Percentiles rank a stretch among this genome's conserved stretches.
These are phyloP conservation scores for Pseudogymnoascus sp. DNA, from an alignment of 2,329 filamentous ascomycete species.

Conservation along the genomic window DNA sequence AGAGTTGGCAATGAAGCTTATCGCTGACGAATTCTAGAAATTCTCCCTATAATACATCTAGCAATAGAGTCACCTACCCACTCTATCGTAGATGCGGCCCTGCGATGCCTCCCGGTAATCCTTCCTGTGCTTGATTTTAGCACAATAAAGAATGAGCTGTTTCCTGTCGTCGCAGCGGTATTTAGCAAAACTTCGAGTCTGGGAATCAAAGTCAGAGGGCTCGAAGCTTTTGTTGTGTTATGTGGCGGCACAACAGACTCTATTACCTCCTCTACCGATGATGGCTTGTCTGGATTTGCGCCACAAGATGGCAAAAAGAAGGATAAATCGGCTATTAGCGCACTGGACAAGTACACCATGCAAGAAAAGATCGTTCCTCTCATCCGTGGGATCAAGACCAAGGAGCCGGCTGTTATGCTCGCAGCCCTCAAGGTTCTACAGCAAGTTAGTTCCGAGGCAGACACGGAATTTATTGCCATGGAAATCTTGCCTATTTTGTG, in stretches of 20 bases:
- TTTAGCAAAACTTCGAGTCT: constrained; percentile 92
- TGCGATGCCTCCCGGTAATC: constrained; percentile 71
- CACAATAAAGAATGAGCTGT: constrained; percentile 94
- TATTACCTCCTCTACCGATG: constrained; percentile 41
- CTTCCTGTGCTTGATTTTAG: constrained; percentile 88
- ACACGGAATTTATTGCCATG: constrained; percentile 85
- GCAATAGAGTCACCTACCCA: constrained; percentile 86
- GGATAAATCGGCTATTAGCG: constrained; percentile 61
- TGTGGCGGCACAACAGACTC: constrained; percentile 65
- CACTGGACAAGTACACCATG: constrained; percentile 94
- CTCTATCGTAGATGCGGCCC: constrained; percentile 75
- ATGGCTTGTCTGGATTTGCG: constrained; percentile 68
- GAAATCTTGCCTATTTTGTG: constrained; percentile 86
- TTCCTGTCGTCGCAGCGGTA: constrained; percentile 81
- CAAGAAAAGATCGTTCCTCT: constrained; percentile 94
- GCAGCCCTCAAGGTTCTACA: constrained; percentile 77
- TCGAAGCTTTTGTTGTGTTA: constrained; percentile 83
- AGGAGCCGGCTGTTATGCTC: constrained; percentile 96
- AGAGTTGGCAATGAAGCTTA: not conserved
- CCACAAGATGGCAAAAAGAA: constrained; percentile 43
- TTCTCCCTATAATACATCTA: constrained; percentile 75
- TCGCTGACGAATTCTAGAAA: constrained; percentile 47
- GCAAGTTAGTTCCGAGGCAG: constrained; percentile 73
- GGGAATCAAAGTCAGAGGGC: constrained; percentile 84
- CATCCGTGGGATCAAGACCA: constrained; percentile 89